Evolutionary conservation across 2,329 filamentous ascomycete species (phyloP).

Genomic region (Xylaria digitata): DNA sequence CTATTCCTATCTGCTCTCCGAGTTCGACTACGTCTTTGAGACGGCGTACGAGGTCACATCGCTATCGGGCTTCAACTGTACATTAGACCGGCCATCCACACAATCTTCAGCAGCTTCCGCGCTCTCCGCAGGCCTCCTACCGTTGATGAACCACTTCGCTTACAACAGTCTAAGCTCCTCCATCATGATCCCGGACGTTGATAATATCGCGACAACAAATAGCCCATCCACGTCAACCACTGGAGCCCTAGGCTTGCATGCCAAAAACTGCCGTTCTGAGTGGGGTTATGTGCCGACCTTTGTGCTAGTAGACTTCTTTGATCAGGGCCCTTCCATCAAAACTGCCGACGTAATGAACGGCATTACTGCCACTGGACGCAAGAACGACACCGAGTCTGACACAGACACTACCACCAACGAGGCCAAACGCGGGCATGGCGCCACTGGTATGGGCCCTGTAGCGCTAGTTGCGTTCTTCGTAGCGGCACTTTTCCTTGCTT

Average conservation of each 20-base stretch:
- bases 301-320: constrained; percentile 83
- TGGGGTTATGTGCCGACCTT: constrained; percentile 77
- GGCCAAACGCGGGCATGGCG: constrained; percentile 25
- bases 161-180: constrained; percentile 66
- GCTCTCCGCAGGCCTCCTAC: constrained; percentile 68
- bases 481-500: constrained; percentile 55
- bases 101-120: constrained; percentile 64
- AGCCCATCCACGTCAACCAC: constrained; percentile 63
- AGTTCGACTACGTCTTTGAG: constrained; percentile 77
- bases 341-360: constrained; percentile 77
- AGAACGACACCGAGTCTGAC: constrained; percentile 32
- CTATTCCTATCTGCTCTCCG: constrained; percentile 70
- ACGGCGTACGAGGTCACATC: constrained; percentile 74
- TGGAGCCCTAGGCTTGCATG: constrained; percentile 67
- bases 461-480: constrained; percentile 59
- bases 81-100: constrained; percentile 70
- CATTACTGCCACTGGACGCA: constrained; percentile 56
- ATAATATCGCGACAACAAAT: constrained; percentile 73
- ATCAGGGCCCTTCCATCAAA: constrained; percentile 75
- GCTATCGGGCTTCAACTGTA: constrained; percentile 76
- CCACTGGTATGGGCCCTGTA: constrained; percentile 45
- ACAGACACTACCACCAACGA: constrained; percentile 7
- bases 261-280: constrained; percentile 62
- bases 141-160: constrained; percentile 85
- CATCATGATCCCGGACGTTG: constrained; percentile 71